These are phyloP conservation scores for Penicillium psychrosexuale DNA, from an alignment of 2,329 filamentous ascomycete species.

Conservation along the genomic window DNA sequence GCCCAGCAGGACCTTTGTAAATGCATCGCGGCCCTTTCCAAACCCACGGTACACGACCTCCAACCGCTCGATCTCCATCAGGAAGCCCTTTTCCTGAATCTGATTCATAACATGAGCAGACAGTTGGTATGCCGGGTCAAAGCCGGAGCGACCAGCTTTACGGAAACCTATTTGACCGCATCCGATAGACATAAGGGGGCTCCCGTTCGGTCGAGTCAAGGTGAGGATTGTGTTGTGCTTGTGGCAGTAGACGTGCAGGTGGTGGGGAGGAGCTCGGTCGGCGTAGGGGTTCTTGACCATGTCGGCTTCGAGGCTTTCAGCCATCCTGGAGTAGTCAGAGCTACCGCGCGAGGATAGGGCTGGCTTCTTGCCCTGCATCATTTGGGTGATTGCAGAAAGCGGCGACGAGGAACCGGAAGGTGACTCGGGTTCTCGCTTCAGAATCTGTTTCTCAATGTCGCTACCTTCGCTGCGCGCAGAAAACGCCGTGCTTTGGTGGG, in stretches of 20 bases:
- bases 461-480: conserved; percentile 12
- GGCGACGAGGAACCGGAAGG: conserved; percentile 22
- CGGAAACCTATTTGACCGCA: conserved; percentile 89
- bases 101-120: conserved; percentile 77
- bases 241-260: conserved; percentile 80
- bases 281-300: conserved; percentile 37
- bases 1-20: conserved; percentile 83
- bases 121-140: conserved; percentile 90
- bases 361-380: conserved; percentile 30
- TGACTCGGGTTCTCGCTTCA: conserved; percentile 22
- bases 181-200: conserved; percentile 75
- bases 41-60: conserved; percentile 84
- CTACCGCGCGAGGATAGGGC: conserved; percentile 20
- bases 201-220: conserved; percentile 74
- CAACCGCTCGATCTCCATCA: conserved; percentile 70
- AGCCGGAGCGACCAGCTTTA: conserved; percentile 74
- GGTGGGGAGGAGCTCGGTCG: conserved; percentile 58
- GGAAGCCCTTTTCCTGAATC: conserved; percentile 76
- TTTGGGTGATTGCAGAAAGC: conserved; percentile 30
- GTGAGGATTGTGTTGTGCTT: conserved; percentile 97
- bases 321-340: conserved; percentile 32
- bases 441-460: conserved; percentile 30
- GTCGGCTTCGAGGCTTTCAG: conserved; percentile 34
- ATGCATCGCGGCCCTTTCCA: conserved; percentile 80
- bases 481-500: conserved; percentile 18